These are phyloP conservation scores for Pleurotus tuoliensis DNA, from an alignment of 768 basidiomycete genomes.

Conservation along the genomic window DNA sequence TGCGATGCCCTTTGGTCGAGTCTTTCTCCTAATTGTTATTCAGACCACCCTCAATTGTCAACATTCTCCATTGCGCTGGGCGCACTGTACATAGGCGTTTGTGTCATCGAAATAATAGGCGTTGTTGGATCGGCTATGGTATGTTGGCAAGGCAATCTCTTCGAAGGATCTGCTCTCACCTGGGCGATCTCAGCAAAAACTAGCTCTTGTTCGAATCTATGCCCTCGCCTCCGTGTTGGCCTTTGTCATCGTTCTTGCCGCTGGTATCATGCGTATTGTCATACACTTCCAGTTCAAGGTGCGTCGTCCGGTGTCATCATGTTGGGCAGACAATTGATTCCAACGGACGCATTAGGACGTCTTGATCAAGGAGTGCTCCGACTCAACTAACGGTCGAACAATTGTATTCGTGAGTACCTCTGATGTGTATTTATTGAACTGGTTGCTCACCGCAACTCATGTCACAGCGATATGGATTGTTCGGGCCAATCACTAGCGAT, in stretches of 20 bases:
- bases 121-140: conserved; percentile 48
- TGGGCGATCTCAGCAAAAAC: conserved; percentile 43
- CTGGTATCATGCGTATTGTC: conserved; percentile 52
- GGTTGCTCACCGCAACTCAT: neutral
- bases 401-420: conserved; percentile 33
- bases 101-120: conserved; percentile 54
- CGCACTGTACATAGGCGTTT: conserved; percentile 46
- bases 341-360: conserved; percentile 35
- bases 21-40: neutral
- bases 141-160: conserved; percentile 18
- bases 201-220: conserved; percentile 50
- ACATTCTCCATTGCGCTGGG: conserved; percentile 60
- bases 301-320: conserved; percentile 7
- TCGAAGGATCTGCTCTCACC: neutral
- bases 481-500: conserved; percentile 37
- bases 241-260: conserved; percentile 44
- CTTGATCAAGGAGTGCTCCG: conserved; percentile 53
- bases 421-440: neutral
- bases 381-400: conserved; percentile 28
- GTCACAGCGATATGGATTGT: conserved; percentile 46
- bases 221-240: conserved; percentile 46
- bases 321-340: neutral
- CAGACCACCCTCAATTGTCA: conserved; percentile 44
- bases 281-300: conserved; percentile 72
- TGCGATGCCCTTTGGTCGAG: neutral